Evolutionary conservation across 2,329 filamentous ascomycete genomes (phyloP).

Genomic region (Cercospora janseana): DNA sequence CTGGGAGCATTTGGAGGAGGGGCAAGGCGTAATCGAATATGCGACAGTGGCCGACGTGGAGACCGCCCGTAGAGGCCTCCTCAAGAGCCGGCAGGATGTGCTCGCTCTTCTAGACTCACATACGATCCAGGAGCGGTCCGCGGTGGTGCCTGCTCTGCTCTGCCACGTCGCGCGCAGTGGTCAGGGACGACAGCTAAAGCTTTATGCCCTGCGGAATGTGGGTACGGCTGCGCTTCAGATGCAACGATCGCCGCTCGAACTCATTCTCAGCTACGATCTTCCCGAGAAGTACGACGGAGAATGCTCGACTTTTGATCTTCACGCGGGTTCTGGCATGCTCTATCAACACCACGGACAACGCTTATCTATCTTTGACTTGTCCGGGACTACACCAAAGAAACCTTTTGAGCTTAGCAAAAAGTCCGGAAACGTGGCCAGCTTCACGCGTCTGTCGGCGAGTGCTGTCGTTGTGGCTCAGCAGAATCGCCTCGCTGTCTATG

Average conservation of each 20-base stretch:
- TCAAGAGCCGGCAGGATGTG: conserved; percentile 47
- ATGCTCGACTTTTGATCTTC: conserved; percentile 30
- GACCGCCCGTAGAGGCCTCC: conserved; percentile 44
- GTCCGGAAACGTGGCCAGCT: conserved; percentile 55
- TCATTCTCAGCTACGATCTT: conserved; percentile 28
- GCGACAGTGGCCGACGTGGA: conserved; percentile 35
- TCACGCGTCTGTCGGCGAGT: conserved; percentile 65
- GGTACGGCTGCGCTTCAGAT: conserved; percentile 17
- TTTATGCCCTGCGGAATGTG: conserved; percentile 21
- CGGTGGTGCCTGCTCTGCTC: conserved; percentile 19
- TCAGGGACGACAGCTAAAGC: conserved; percentile 19
- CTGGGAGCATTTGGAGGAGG: conserved; percentile 30
- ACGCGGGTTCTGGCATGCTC: conserved; percentile 63
- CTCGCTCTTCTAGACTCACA: conserved; percentile 39
- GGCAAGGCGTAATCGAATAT: conserved; percentile 28
- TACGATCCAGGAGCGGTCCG: neutral
- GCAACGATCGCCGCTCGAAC: conserved; percentile 18
- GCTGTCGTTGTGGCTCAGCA: conserved; percentile 63
- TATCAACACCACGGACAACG: conserved; percentile 57
- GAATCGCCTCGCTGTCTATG: conserved; percentile 61
- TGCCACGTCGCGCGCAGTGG: conserved; percentile 23
- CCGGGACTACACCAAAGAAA: conserved; percentile 60
- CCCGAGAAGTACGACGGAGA: conserved; percentile 18
- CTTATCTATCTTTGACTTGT: conserved; percentile 64
- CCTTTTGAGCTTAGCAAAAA: conserved; percentile 51